Evolutionary conservation across 768 basidiomycete species (phyloP), one percentile per base, ranked within the genome.

Genomic region (Vishniacozyma victoriae): DNA sequence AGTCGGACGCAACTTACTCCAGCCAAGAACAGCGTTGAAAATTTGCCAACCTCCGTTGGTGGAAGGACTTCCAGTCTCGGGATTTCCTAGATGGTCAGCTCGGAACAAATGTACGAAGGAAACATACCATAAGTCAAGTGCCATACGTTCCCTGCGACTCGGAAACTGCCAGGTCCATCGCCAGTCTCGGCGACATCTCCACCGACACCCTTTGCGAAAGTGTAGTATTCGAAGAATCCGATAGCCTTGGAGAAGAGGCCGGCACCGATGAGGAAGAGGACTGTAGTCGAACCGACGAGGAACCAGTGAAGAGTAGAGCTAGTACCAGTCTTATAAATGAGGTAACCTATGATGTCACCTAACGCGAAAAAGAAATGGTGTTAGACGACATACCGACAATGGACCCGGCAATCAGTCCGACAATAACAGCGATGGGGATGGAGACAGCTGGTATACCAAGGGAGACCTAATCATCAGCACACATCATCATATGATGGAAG

Each of bases 211-310:
- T 56, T 31, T 15, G 69, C 55, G 46, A 68, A 71, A 37, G 48
- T 37, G 62, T 91, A 75, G 59, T 74, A 71, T 68, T 96, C 74
- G 75, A 89, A 89, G 26, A 78, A 74, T 59, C 82, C 81, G 18
- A 88, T 76, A 3, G 83, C 78, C 72, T 81, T 86, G 58, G 83
- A 85, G 22, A 54, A 41, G 22, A 99, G 79, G 14, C 93, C 93
- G 0, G 93, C 84, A 22, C 93, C 93, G 71, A 99, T 88, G 61
- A 97, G 82, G 57, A 96, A 79, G 39, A 97, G 76, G 55, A 97
- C 74, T 76, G 87, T 87, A 43, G 93, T 93, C 78, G 95, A 97
- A 43, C 82, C 76, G 60, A 96, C 74, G 45, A 99, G 79, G 83
- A 97, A 97, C 56, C 90, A 74, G 26, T 80, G 82, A 26, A 96